Evolutionary conservation across 2,329 filamentous ascomycete genomes (phyloP), one percentile per base, ranked within the genome.

Genomic region (Paecilomyces formosus): DNA sequence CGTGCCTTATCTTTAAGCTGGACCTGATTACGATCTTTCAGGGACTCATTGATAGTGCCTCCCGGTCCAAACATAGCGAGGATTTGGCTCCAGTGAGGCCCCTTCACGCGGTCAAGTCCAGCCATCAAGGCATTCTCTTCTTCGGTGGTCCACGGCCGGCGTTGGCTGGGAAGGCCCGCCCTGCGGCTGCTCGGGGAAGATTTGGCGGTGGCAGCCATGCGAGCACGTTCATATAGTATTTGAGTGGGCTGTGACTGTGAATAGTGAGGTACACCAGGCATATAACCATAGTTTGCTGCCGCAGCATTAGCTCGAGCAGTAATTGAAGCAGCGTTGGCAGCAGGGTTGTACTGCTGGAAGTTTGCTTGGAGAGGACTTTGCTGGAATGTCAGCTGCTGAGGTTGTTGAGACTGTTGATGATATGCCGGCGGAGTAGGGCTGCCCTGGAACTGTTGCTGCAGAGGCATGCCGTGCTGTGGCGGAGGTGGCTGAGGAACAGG

Each of bases 71-170:
- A 96, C 50, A 96, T 82, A 1, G 87, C 87, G 12, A 96, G 79
- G 53, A 96, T 96, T 70, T 96, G 91, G 65, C 89, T 93, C 92
- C 92, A 96, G 68, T 96, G 91, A 18, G 92, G 92, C 0, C 92
- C 92, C 70, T 92, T 92, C 53, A 96, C 92, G 70, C 88, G 85
- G 68, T 95, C 92, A 3, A 96, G 83, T 0, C 92, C 92, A 54
- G 88, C 85, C 88, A 96, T 93, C 18, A 96, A 80, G 0, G 92
- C 91, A 72, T 92, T 91, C 70, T 96, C 92, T 74, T 96, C 92
- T 62, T 94, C 90, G 3, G 88, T 86, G 0, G 88, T 90, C 92
- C 92, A 96, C 0, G 92, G 90, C 28, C 92, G 84, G 31, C 92
- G 83, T 65, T 83, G 80, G 56, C 78, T 82, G 4, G 81, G 82